Conservation (phyloP, 2,329 filamentous ascomycete species). For the Penicillium sp. region DNA sequence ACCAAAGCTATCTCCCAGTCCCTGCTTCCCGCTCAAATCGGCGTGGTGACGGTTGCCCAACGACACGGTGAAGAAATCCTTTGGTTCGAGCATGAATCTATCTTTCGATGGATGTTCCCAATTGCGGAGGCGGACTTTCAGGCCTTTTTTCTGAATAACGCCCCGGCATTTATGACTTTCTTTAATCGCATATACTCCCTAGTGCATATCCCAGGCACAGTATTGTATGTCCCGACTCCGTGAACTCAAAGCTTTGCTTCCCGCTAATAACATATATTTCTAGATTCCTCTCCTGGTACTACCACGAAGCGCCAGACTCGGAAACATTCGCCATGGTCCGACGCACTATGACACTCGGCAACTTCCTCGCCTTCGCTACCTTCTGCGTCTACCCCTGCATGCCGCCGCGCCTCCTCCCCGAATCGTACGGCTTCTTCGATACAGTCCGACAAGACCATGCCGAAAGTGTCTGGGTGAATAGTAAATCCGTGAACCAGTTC, state of each 20-base stretch:
- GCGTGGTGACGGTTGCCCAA: conserved; percentile 53
- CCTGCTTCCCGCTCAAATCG: conserved; percentile 55
- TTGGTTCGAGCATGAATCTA: conserved; percentile 48
- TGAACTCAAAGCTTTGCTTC: too few relatives aligned
- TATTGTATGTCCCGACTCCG: conserved; percentile 47
- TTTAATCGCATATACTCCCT: conserved; percentile 56
- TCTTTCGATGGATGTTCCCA: conserved; percentile 45
- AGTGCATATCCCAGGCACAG: conserved; percentile 57
- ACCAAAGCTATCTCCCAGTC: conserved; percentile 58
- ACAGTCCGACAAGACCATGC: conserved; percentile 62
- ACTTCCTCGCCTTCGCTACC: conserved; percentile 63
- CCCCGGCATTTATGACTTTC: conserved; percentile 48
- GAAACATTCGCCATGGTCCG: conserved; percentile 57
- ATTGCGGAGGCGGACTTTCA: conserved; percentile 51
- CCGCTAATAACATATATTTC: too few relatives aligned
- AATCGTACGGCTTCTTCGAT: conserved; percentile 65
- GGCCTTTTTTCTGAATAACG: conserved; percentile 49
- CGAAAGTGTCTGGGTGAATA: conserved; percentile 59
- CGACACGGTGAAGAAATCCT: conserved; percentile 50
- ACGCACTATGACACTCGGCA: conserved; percentile 66
- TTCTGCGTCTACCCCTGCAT: conserved; percentile 69
- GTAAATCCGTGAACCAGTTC: conserved; percentile 62
- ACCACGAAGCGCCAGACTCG: conserved; percentile 46
- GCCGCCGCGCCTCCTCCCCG: conserved; percentile 64
- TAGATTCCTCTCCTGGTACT: conserved; percentile 49